Evolutionary conservation across 1,139 yeast genomes (phyloP).

Genomic region (Citeromyces siamensis): DNA sequence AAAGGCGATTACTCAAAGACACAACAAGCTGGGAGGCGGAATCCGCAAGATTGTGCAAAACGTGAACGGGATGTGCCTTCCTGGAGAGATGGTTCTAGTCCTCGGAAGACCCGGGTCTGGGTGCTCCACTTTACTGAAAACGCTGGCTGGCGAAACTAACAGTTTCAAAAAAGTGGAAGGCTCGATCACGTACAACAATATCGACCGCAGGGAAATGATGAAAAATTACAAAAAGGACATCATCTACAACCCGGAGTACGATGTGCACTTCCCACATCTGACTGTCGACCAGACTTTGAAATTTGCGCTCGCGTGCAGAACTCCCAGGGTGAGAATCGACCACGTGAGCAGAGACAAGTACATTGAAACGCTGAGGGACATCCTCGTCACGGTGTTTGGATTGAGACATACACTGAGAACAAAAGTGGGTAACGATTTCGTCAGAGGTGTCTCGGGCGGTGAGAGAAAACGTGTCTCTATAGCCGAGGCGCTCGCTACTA

Average conservation of each 20-base stretch:
- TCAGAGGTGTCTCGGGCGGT: conserved; percentile 80
- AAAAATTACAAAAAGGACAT: conserved; percentile 31
- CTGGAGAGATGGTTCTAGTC: conserved; percentile 42
- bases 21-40: conserved; percentile 13
- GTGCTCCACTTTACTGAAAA: conserved; percentile 32
- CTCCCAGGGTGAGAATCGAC: conserved; percentile 19
- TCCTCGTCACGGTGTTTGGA: conserved; percentile 41
- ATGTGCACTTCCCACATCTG: conserved; percentile 40
- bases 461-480: conserved; percentile 76
- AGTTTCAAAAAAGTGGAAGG: conserved; percentile 15
- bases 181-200: conserved; percentile 33
- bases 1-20: not conserved
- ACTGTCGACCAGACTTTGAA: conserved; percentile 35
- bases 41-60: conserved; percentile 25
- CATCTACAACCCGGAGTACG: conserved; percentile 39
- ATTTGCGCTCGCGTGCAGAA: conserved; percentile 11
- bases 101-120: conserved; percentile 48
- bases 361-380: conserved; percentile 27
- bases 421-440: conserved; percentile 57
- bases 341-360: conserved; percentile 19
- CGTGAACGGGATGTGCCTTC: conserved; percentile 28
- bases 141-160: conserved; percentile 20
- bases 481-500: conserved; percentile 53
- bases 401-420: conserved; percentile 43
- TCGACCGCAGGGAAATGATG: conserved; percentile 33